Conservation (phyloP, 108 stramenopile species). For the Pelagomonas calceolata region DNA sequence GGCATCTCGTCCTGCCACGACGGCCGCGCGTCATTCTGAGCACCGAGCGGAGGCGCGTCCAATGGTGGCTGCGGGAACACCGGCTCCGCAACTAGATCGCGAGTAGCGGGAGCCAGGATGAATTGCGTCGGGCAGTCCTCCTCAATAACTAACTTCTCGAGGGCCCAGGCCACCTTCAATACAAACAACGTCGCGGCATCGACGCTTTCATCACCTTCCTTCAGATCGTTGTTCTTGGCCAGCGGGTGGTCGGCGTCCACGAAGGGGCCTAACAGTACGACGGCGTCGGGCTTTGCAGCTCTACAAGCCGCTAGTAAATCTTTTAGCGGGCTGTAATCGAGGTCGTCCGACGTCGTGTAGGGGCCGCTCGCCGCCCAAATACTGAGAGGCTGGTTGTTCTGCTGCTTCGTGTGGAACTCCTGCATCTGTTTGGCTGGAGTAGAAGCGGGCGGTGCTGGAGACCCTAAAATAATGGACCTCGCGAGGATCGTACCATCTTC, state of each 20-base stretch:
- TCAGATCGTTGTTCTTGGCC: not conserved
- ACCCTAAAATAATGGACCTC: too few species aligned
- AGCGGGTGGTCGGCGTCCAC: constrained; percentile 39
- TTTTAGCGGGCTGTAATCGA: constrained; percentile 38
- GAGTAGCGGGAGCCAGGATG: too few species aligned
- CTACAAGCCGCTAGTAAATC: constrained; percentile 23
- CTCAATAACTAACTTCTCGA: not conserved
- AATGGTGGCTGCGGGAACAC: not conserved
- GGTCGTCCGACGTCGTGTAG: constrained; percentile 34
- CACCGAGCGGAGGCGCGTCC: not conserved
- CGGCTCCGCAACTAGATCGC: not conserved
- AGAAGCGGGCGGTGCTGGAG: too few species aligned
- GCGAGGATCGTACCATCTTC: too few species aligned
- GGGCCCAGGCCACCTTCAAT: not conserved
- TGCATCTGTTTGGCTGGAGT: too few species aligned
- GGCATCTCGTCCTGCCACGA: not conserved
- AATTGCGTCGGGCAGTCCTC: too few species aligned
- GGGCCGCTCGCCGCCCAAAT: constrained; percentile 13
- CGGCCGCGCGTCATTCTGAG: not conserved
- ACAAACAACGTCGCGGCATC: not conserved
- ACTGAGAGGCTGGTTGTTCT: not conserved
- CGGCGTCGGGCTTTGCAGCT: constrained; percentile 30
- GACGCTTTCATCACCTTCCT: not conserved
- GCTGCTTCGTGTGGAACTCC: too few species aligned
- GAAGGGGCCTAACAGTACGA: constrained; percentile 42